phyloP scores from a whole-genome alignment of 768 basidiomycete species.

The Ramaria rubella region DNA sequence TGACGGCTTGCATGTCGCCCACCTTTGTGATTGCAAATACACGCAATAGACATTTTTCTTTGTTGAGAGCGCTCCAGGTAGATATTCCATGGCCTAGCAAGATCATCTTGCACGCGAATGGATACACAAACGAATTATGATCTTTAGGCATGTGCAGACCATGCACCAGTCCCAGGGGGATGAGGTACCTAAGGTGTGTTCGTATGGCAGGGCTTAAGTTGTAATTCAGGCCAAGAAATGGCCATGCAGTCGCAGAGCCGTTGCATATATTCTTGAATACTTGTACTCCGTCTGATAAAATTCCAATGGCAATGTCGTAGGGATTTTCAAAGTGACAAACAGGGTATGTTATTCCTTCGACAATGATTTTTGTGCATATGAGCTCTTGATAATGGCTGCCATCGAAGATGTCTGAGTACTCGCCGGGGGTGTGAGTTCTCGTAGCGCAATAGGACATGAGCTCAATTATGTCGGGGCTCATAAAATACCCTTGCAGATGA shows the following conservation, averaged over 20 bases:
- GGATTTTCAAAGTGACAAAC: neutral
- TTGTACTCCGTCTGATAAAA: neutral
- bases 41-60: neutral
- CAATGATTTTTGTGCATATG: neutral
- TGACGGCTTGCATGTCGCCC: neutral
- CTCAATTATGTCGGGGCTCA: slow-evolving; percentile 16
- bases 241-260: neutral
- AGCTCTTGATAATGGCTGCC: slow-evolving; percentile 4
- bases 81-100: neutral
- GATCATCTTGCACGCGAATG: neutral
- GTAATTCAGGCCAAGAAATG: neutral
- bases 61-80: neutral
- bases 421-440: slow-evolving; percentile 17
- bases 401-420: slow-evolving; percentile 34
- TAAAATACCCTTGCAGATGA: slow-evolving; percentile 25
- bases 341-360: neutral
- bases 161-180: neutral
- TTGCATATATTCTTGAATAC: neutral
- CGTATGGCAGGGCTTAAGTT: neutral
- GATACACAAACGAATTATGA: neutral
- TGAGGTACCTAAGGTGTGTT: neutral
- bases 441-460: slow-evolving; percentile 25
- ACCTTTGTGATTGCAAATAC: neutral
- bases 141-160: neutral
- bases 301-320: neutral